Base-by-base conservation (phyloP, 306 rosid species). In the Abrus precatorius region DNA sequence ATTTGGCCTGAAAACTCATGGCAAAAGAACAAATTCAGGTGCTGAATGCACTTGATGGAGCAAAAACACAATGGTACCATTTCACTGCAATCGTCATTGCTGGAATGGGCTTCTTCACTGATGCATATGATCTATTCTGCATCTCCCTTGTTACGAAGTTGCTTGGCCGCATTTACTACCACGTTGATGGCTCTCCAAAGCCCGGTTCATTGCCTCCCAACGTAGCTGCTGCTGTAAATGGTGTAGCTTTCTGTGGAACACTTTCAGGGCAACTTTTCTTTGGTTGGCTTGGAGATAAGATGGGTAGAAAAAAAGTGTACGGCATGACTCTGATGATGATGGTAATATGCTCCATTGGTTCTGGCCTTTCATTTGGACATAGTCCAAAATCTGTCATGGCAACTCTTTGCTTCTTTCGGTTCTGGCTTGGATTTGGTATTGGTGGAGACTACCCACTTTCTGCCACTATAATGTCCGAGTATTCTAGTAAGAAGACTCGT, bases 61-160 rank as follows among this genome's bases (percentile, higher is more conserved):
- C 97, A 1, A 91, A 91, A 83, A 91, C 97, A 75, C 93, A 91
- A 85, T 88, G 93, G 95, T 92, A 92, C 50, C 97, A 92, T 70
- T 92, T 92, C 72, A 92, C 94, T 3, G 97, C 97, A 67, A 93
- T 91, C 67, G 43, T 93, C 36, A 82, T 93, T 30, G 93, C 97
- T 29, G 97, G 97, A 79, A 93, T 93, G 97, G 97, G 97, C 4
- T 93, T 93, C 74, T 93, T 93, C 88, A 93, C 97, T 0, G 97
- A 93, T 80, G 97, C 97, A 32, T 93, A 91, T 43, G 97, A 93
- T 77, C 86, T 93, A 20, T 93, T 93, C 82, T 90, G 94, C 34
- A 28, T 93, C 49, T 91, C 97, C 1, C 87, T 93, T 5, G 94
- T 93, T 3, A 93, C 97, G 10, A 93, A 93, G 78, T 85, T 93